Evolutionary conservation across 345 rosid species (phyloP).

Genomic region (Syzygium aqueum): DNA sequence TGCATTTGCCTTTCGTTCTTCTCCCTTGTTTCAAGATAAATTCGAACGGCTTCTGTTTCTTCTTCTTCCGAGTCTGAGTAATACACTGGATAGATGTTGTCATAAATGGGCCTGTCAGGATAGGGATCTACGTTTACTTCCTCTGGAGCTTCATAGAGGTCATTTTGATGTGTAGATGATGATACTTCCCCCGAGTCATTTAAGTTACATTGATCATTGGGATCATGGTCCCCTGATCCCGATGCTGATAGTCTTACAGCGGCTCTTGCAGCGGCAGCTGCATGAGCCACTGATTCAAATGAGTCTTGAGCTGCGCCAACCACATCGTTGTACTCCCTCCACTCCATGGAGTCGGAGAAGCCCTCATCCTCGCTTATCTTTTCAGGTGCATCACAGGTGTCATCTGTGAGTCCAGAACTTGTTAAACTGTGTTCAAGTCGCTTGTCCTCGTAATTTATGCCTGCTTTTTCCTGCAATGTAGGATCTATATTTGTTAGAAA

Average conservation of each 20-base stretch:
- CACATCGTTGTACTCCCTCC: constrained; percentile 15
- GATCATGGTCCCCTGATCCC: constrained; percentile 8
- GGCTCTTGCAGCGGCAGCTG: constrained; percentile 45
- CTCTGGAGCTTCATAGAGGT: not conserved
- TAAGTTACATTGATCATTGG: constrained; percentile 2
- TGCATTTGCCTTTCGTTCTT: not conserved
- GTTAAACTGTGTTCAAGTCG: not conserved
- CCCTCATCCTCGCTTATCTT: not conserved
- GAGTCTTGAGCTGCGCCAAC: constrained; percentile 37
- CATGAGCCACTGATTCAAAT: constrained; percentile 33
- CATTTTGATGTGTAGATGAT: not conserved
- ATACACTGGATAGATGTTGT: not conserved
- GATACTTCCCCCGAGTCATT: not conserved
- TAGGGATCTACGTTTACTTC: not conserved
- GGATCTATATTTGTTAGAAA: not conserved
- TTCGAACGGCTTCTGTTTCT: not conserved
- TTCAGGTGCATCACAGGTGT: not conserved
- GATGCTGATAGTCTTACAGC: constrained; percentile 32
- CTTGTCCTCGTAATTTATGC: not conserved
- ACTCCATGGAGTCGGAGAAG: constrained; percentile 8
- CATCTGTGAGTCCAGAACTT: not conserved
- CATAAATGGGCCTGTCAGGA: not conserved
- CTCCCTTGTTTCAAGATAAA: not conserved
- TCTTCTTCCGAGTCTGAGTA: constrained; percentile 7
- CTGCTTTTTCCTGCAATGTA: constrained; percentile 9